These are phyloP conservation scores for Sugiyamaella smithiae DNA, from an alignment of 805 yeast genomes.

Conservation along the genomic window DNA sequence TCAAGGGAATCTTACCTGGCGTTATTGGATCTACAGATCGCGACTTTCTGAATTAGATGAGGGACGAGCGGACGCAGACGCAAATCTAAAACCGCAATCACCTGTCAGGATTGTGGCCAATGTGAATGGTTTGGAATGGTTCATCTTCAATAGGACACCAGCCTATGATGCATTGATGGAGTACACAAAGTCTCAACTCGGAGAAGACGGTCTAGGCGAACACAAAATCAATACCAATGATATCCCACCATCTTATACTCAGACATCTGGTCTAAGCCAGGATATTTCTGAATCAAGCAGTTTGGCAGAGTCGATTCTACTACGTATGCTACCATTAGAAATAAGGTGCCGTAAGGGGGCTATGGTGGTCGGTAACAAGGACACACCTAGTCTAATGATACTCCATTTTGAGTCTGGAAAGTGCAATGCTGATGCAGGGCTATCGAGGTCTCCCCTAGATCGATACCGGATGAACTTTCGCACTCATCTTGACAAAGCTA, in stretches of 20 bases:
- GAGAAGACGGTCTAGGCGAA: not conserved
- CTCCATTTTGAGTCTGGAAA: constrained; percentile 53
- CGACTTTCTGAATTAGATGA: constrained; percentile 34
- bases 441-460: constrained; percentile 54
- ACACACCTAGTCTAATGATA: constrained; percentile 70
- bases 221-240: not conserved
- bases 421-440: constrained; percentile 57
- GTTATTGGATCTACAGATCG: constrained; percentile 71
- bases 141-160: constrained; percentile 71
- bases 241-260: not conserved
- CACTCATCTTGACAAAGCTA: constrained; percentile 50
- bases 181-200: not conserved
- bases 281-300: not conserved
- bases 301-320: constrained; percentile 8
- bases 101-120: constrained; percentile 40
- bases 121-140: constrained; percentile 77
- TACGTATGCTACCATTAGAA: constrained; percentile 56
- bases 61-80: not conserved
- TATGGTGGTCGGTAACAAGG: constrained; percentile 71
- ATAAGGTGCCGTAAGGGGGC: constrained; percentile 64
- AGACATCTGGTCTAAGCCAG: not conserved
- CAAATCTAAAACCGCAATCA: not conserved
- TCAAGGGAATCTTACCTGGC: constrained; percentile 79
- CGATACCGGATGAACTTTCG: constrained; percentile 47
- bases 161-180: constrained; percentile 67